Conservation (phyloP, 1,284 basidiomycete species). For the Leccinum pseudoinsigne region DNA sequence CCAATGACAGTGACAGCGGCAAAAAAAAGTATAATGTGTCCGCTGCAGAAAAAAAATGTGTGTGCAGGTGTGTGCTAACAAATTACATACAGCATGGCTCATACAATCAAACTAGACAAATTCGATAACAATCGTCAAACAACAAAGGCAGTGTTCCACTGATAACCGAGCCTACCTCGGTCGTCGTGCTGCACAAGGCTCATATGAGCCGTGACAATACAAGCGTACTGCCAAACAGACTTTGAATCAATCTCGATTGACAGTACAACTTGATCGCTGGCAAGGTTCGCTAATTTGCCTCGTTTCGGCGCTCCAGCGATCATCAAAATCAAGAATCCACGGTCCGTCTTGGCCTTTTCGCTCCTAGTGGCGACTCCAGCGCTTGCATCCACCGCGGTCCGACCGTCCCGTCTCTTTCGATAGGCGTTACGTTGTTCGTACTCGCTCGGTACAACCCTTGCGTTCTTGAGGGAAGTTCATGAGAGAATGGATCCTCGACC, state of each 20-base stretch:
- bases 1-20: background rate
- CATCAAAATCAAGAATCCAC: conserved; percentile 16
- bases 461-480: conserved; percentile 18
- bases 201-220: background rate
- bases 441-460: conserved; percentile 14
- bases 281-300: background rate
- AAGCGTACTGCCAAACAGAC: conserved; percentile 4
- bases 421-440: conserved; percentile 27
- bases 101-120: background rate
- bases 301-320: background rate
- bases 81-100: conserved; percentile 15
- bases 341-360: conserved; percentile 27
- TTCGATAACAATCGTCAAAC: background rate
- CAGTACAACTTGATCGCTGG: background rate
- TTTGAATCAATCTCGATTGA: background rate
- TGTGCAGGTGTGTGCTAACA: background rate
- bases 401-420: conserved; percentile 22
- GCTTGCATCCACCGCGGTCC: conserved; percentile 24
- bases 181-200: background rate
- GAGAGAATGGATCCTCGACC: conserved; percentile 18
- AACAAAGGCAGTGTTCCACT: background rate
- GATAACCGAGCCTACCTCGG: conserved; percentile 8
- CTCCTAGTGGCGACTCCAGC: conserved; percentile 30
- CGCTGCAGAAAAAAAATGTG: background rate
- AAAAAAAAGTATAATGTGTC: background rate